Evolutionary conservation across 2,329 filamentous ascomycete species (phyloP), one percentile per base, ranked within the genome.

Genomic region (Epichloe sp.): DNA sequence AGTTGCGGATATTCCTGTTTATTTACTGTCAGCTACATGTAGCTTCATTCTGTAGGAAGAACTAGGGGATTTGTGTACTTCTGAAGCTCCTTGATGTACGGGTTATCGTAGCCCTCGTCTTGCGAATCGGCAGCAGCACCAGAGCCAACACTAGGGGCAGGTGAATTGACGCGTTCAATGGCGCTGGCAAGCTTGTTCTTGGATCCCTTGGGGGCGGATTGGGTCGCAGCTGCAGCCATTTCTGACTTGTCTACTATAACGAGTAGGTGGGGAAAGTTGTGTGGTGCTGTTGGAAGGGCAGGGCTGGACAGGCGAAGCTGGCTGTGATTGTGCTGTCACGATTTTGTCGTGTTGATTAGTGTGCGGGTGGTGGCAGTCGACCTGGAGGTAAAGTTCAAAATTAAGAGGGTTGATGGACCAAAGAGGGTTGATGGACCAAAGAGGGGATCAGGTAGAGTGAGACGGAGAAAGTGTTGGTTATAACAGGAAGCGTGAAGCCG

Each of bases 11-110:
- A 68, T 81, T 88, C 77, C 89, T 95, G 26, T 21, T 26, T 4
- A 40, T 19, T 6, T 15, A 5, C 5, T 17, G 40, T 54, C 47
- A 52, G 49, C 38, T 21, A 4, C 26, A 2, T 21, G 17, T 14
- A 40, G 44, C 37, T 42, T 51, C 46, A 31, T 14, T 21, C 19
- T 37, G 41, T 35, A 36, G 65, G 82, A 65, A 21, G 7, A 10
- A 44, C n/a, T 19, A 19, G 15, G 19, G 19, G 15, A 44, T 7
- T 45, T 21, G 44, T 26, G 23, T 73, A 95, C 90, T 95, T 96
- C 64, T 91, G 82, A 47, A 97, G 76, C 66, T 97, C 91, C 65
- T 83, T 88, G 64, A 96, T 78, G 70, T 91, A 89, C 40, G 82
- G 75, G 62, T 80, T 89, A 65, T 96, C 90, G 55, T 72, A 73